Evolutionary conservation across 495 filamentous ascomycete genomes (phyloP).

Genomic region (Clavariopsis aquatica): DNA sequence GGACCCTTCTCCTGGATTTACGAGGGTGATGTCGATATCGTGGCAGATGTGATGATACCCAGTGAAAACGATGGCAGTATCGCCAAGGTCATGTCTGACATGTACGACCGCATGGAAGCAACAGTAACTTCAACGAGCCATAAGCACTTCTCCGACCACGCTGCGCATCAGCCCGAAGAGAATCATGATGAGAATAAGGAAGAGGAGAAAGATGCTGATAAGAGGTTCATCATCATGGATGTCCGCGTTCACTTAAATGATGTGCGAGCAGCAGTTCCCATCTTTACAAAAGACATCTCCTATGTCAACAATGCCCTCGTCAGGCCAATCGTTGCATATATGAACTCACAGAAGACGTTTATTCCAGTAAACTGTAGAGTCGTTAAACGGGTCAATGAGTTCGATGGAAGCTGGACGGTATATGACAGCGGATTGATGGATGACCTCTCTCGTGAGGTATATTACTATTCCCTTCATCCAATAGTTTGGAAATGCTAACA

Average conservation of each 20-base stretch:
- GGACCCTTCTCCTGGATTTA: slow-evolving; percentile 98
- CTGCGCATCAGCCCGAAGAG: slow-evolving; percentile 26
- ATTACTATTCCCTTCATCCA: slow-evolving; percentile 21
- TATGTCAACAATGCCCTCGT: slow-evolving; percentile 96
- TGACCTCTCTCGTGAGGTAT: slow-evolving; percentile 83
- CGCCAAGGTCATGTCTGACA: slow-evolving; percentile 86
- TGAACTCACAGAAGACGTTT: slow-evolving; percentile 88
- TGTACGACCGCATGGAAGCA: slow-evolving; percentile 92
- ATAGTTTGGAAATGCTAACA: slow-evolving; percentile 6
- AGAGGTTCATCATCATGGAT: slow-evolving; percentile 83
- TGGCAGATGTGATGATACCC: slow-evolving; percentile 92
- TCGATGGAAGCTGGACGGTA: slow-evolving; percentile 93
- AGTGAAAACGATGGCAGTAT: slow-evolving; percentile 82
- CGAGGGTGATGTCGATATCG: slow-evolving; percentile 93
- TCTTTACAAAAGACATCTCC: slow-evolving; percentile 86
- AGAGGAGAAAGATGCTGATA: slow-evolving; percentile 49
- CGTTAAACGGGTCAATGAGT: slow-evolving; percentile 81
- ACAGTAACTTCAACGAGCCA: slow-evolving; percentile 65
- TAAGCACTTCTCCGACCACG: slow-evolving; percentile 25
- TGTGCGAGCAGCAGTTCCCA: slow-evolving; percentile 83
- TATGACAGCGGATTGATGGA: slow-evolving; percentile 95
- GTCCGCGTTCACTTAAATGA: slow-evolving; percentile 88
- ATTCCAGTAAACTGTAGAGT: slow-evolving; percentile 94
- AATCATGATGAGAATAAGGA: slow-evolving; percentile 1
- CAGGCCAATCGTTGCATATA: slow-evolving; percentile 97